Evolutionary conservation across 202 grass and related monocot species (phyloP).

Genomic region (Dendrocalamus latiflorus): DNA sequence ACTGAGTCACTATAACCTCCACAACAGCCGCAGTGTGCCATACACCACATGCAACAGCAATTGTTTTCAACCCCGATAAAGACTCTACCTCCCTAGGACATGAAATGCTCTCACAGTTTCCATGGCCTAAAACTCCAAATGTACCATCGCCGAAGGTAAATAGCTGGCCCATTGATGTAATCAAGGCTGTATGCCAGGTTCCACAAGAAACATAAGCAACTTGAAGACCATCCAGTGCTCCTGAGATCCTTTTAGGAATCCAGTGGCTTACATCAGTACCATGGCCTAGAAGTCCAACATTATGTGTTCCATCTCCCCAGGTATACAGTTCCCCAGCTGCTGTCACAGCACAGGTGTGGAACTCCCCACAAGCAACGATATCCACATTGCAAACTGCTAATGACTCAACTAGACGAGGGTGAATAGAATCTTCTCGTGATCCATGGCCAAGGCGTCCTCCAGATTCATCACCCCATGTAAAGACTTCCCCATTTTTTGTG

Average conservation of each 20-base stretch:
- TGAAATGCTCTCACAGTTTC: constrained; percentile 44
- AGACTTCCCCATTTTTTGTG: constrained; percentile 72
- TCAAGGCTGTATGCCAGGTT: constrained; percentile 80
- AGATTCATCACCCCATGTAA: constrained; percentile 84
- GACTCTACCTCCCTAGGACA: constrained; percentile 71
- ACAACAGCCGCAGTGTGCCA: constrained; percentile 82
- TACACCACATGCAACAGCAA: constrained; percentile 67
- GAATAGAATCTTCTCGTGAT: constrained; percentile 43
- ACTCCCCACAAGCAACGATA: constrained; percentile 72
- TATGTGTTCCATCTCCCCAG: constrained; percentile 87
- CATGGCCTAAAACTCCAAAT: constrained; percentile 82
- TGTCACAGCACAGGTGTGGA: constrained; percentile 71
- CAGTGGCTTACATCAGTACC: constrained; percentile 62
- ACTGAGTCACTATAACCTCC: constrained; percentile 67
- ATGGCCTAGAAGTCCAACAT: constrained; percentile 83
- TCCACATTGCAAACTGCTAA: constrained; percentile 43
- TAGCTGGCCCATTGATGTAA: constrained; percentile 55
- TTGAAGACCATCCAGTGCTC: constrained; percentile 51
- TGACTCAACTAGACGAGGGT: constrained; percentile 46
- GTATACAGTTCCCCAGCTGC: constrained; percentile 64
- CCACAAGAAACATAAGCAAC: constrained; percentile 73
- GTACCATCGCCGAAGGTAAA: constrained; percentile 81
- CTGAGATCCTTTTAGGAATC: constrained; percentile 83
- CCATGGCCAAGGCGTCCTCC: constrained; percentile 80
- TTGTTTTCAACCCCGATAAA: constrained; percentile 60